phyloP scores from a whole-genome alignment of 2,329 filamentous ascomycete genomes.

The Colletotrichum somersetense region DNA sequence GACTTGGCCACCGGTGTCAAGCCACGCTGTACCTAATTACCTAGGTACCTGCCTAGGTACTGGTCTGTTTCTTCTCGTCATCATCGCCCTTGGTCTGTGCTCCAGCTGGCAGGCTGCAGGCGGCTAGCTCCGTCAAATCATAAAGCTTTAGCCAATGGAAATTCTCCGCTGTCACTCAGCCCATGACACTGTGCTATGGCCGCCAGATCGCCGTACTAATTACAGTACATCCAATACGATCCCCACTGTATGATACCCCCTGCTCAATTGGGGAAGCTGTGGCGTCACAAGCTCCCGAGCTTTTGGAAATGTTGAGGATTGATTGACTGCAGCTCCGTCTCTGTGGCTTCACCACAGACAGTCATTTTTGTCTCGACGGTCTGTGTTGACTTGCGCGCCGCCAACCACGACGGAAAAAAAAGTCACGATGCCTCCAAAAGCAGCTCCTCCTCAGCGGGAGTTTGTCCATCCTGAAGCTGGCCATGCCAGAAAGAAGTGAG shows the following conservation, averaged over 20 bases:
- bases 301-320: constrained; percentile 42
- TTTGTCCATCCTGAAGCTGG: constrained; percentile 63
- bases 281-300: constrained; percentile 40
- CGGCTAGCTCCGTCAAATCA: constrained; percentile 8
- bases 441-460: constrained; percentile 47
- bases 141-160: constrained; percentile 32
- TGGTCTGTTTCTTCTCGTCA: constrained; percentile 36
- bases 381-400: constrained; percentile 20
- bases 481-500: constrained; percentile 67
- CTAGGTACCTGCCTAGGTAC: too few relatives aligned
- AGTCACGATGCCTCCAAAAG: constrained; percentile 56
- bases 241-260: constrained; percentile 5
- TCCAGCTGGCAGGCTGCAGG: constrained; percentile 31
- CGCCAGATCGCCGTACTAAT: rapidly evolving
- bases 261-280: constrained; percentile 40
- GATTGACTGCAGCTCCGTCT: constrained; percentile 17
- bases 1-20: constrained; percentile 35
- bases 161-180: neutral
- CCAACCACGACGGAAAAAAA: constrained; percentile 36
- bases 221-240: neutral
- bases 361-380: constrained; percentile 23
- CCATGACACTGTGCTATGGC: neutral
- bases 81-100: constrained; percentile 34
- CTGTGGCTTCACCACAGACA: constrained; percentile 32
- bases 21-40: constrained; percentile 7